Percentiles rank a stretch among this genome's conserved stretches.
Conservation (phyloP, 306 rosid species). For the Citrullus amarus region DNA sequence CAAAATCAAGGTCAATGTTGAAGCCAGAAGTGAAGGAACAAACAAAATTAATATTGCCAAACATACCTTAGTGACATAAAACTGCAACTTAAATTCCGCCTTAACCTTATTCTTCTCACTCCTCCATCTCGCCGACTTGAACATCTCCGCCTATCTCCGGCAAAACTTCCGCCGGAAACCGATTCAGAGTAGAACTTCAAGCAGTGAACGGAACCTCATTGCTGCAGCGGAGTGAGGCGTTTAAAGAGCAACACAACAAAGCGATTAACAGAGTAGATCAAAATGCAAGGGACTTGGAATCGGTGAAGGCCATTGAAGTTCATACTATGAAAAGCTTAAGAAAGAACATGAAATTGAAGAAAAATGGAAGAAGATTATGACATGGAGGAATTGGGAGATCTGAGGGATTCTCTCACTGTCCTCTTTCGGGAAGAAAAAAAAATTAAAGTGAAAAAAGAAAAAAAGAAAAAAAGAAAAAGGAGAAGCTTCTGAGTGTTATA, state of each 20-base stretch:
- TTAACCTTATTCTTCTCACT: constrained; percentile 73
- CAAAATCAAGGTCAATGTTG: constrained; percentile 5
- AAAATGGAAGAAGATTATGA: neutral
- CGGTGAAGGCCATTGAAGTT: too few species aligned
- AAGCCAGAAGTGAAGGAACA: neutral
- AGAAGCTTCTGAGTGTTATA: neutral
- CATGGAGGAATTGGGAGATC: neutral
- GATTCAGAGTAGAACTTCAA: neutral
- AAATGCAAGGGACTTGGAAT: neutral
- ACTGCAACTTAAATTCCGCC: constrained; percentile 63
- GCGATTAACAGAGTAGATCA: neutral
- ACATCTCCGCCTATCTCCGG: constrained; percentile 36
- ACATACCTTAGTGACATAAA: constrained; percentile 65
- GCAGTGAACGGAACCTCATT: neutral
- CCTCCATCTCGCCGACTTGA: constrained; percentile 84
- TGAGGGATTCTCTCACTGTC: constrained; percentile 1
- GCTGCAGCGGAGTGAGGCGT: neutral
- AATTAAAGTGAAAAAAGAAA: neutral
- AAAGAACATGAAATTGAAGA: neutral
- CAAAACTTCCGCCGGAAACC: constrained; percentile 8
- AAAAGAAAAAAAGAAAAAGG: neutral
- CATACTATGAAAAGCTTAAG: neutral
- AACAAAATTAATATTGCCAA: neutral
- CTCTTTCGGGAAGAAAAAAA: neutral
- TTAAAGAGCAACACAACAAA: neutral